phyloP scores from a whole-genome alignment of 768 basidiomycete genomes.

The Pholiota microspora region DNA sequence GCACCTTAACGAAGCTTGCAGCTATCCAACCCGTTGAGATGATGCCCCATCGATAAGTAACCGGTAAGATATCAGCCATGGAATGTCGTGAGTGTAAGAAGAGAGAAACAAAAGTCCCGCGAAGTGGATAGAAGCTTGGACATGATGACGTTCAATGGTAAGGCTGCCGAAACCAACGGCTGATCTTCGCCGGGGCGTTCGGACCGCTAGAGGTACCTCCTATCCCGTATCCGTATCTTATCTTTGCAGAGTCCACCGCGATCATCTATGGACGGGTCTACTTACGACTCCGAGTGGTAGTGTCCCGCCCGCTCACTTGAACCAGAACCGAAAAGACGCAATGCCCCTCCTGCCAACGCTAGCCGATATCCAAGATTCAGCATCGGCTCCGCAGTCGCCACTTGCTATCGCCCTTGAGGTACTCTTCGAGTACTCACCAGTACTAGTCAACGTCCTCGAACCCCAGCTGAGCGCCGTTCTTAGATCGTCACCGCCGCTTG shows the following conservation, averaged over 20 bases:
- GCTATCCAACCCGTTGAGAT: slow-evolving; percentile 82
- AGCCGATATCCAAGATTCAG: slow-evolving; percentile 26
- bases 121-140: neutral
- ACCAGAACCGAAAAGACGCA: neutral
- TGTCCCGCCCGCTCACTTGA: neutral
- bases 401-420: slow-evolving; percentile 31
- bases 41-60: slow-evolving; percentile 77
- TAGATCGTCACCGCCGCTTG: slow-evolving; percentile 21
- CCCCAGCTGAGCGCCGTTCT: slow-evolving; percentile 44
- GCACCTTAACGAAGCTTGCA: slow-evolving; percentile 62
- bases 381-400: slow-evolving; percentile 33
- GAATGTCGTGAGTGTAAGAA: slow-evolving; percentile 5
- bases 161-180: neutral
- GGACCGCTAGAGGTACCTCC: neutral
- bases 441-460: slow-evolving; percentile 50
- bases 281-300: neutral
- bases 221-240: neutral
- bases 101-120: slow-evolving; percentile 1
- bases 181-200: neutral
- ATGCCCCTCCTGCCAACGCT: slow-evolving; percentile 35
- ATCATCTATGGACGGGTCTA: neutral
- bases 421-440: slow-evolving; percentile 66
- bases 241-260: neutral
- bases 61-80: slow-evolving; percentile 34
- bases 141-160: slow-evolving; percentile 4